These are phyloP conservation scores for Trichoderma simmonsii DNA, from an alignment of 2,329 filamentous ascomycete genomes.

Conservation along the genomic window DNA sequence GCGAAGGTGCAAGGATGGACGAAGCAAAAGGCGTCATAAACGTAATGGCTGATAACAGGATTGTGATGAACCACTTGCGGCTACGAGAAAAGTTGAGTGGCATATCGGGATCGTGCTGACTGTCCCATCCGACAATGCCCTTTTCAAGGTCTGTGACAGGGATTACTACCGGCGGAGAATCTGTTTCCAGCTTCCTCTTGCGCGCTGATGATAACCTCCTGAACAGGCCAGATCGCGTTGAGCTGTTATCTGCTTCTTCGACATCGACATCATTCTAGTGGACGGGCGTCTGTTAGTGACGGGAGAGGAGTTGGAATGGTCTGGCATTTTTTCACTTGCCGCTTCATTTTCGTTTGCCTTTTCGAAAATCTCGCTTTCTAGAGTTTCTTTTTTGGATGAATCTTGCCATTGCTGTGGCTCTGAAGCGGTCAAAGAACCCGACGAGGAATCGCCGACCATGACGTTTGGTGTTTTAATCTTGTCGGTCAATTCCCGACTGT, in stretches of 20 bases:
- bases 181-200: not conserved
- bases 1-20: slow-evolving; percentile 2
- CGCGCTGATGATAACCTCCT: not conserved
- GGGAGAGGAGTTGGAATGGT: not conserved
- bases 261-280: not conserved
- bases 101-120: slow-evolving; percentile 5
- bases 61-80: slow-evolving; percentile 10
- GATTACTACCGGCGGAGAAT: not conserved
- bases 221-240: not conserved
- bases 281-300: not conserved
- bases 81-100: slow-evolving; percentile 8
- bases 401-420: not conserved
- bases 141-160: slow-evolving; percentile 8
- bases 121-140: slow-evolving; percentile 9
- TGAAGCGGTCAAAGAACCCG: not conserved
- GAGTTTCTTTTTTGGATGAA: not conserved
- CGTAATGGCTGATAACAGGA: not conserved
- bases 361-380: not conserved
- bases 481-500: not conserved
- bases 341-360: not conserved
- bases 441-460: not conserved
- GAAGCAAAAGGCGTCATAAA: slow-evolving; percentile 13
- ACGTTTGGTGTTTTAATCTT: not conserved
- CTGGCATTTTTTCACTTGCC: not conserved
- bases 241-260: not conserved